Percentiles rank a stretch among this genome's conserved stretches.
Conservation (phyloP, 441 rosid species). For the Corymbia citriodora region DNA sequence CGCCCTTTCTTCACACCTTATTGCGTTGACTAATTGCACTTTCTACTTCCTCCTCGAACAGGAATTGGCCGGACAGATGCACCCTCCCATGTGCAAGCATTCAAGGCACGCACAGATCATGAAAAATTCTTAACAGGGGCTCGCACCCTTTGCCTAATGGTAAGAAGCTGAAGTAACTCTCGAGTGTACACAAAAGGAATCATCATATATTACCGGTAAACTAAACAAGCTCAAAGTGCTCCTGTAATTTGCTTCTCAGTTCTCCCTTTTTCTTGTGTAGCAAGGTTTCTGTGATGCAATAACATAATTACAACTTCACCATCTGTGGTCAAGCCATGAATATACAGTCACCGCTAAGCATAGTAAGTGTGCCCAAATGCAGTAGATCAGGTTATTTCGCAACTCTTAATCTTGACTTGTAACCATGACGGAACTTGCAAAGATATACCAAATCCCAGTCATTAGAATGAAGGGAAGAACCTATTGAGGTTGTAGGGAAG, state of each 20-base stretch:
- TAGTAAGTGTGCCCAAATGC: neutral
- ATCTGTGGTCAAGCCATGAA: neutral
- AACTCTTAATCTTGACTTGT: neutral
- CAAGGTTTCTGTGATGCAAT: neutral
- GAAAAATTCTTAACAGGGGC: neutral
- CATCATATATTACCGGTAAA: neutral
- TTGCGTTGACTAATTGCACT: neutral
- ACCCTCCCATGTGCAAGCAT: neutral
- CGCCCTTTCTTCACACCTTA: neutral
- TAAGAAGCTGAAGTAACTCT: neutral
- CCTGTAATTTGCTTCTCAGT: neutral
- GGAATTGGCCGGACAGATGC: neutral
- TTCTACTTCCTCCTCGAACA: neutral
- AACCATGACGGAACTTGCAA: neutral
- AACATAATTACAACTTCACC: neutral
- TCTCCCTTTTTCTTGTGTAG: neutral
- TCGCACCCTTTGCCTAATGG: neutral
- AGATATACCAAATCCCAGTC: neutral
- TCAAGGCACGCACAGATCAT: neutral
- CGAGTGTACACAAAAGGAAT: neutral
- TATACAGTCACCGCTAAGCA: neutral
- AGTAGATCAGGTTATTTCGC: neutral
- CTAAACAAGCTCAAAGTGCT: neutral
- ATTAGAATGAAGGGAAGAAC: constrained; percentile 76
- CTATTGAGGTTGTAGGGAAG: constrained; percentile 64